phyloP scores from a whole-genome alignment of 2,329 filamentous ascomycete genomes.

The Trichoderma lentiforme region DNA sequence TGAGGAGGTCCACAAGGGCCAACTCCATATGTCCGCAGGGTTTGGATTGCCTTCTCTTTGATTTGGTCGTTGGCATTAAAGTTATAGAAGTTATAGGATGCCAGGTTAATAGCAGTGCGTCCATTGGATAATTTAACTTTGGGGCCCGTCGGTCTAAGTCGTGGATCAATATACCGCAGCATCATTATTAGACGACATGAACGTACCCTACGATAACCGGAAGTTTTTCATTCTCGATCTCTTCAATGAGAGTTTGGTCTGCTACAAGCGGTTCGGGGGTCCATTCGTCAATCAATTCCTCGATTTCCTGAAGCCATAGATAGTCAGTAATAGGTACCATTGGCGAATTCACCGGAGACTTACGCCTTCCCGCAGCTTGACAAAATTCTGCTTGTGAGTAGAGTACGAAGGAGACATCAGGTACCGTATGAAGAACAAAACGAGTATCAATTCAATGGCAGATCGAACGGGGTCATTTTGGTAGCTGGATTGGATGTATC shows the following conservation, averaged over 20 bases:
- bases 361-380: conserved; percentile 79
- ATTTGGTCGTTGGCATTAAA: conserved; percentile 89
- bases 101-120: conserved; percentile 87
- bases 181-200: not conserved
- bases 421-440: conserved; percentile 94
- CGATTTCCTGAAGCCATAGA: conserved; percentile 64
- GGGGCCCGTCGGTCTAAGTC: conserved; percentile 73
- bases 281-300: conserved; percentile 96
- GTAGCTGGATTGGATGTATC: conserved; percentile 96
- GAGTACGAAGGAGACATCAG: conserved; percentile 88
- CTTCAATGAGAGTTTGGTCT: conserved; percentile 69
- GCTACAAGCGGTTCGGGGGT: conserved; percentile 86
- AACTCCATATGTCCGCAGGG: conserved; percentile 90
- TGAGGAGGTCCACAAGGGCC: conserved; percentile 95
- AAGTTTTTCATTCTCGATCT: conserved; percentile 76
- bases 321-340: not conserved
- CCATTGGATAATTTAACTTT: conserved; percentile 87
- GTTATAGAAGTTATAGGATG: conserved; percentile 97
- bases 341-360: not conserved
- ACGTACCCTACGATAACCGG: conserved; percentile 82
- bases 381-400: conserved; percentile 83
- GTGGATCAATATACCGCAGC: not conserved
- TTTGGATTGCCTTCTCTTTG: conserved; percentile 92
- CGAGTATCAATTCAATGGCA: conserved; percentile 86
- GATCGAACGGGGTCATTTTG: conserved; percentile 95